These are phyloP conservation scores for Turnera subulata DNA, from an alignment of 345 rosid species.

Conservation along the genomic window DNA sequence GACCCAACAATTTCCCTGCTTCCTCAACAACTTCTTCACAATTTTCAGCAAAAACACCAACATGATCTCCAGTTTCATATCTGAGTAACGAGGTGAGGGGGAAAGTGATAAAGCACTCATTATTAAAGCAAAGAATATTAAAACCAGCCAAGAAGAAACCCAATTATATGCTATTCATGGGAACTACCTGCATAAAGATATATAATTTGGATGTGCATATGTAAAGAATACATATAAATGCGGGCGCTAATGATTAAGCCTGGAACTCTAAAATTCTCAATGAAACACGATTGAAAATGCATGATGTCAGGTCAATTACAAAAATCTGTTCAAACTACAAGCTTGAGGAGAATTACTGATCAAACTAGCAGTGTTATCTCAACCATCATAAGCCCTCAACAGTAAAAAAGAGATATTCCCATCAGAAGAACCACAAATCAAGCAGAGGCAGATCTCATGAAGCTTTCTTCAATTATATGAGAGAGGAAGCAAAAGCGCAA, in stretches of 20 bases:
- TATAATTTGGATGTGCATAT: too few species aligned
- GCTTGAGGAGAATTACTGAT: too few species aligned
- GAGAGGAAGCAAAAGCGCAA: background rate
- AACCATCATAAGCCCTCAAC: too few species aligned
- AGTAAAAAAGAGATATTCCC: background rate
- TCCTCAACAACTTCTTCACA: conserved; percentile 68
- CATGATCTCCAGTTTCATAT: conserved; percentile 71
- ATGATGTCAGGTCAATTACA: too few species aligned
- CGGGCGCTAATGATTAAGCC: too few species aligned
- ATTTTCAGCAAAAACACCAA: conserved; percentile 77
- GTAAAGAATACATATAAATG: too few species aligned
- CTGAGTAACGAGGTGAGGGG: conserved; percentile 28
- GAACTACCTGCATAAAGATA: too few species aligned
- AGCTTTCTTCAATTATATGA: background rate
- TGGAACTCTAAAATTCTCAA: too few species aligned
- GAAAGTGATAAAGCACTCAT: background rate
- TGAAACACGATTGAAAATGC: too few species aligned
- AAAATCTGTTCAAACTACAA: too few species aligned
- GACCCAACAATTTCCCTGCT: conserved; percentile 63
- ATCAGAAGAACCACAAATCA: background rate
- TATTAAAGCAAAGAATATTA: background rate
- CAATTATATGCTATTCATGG: too few species aligned
- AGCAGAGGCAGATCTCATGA: background rate
- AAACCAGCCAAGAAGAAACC: background rate
- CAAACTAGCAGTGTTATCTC: too few species aligned